phyloP scores from a whole-genome alignment of 768 basidiomycete species.

The Phlebiopsis flavidoalba region DNA sequence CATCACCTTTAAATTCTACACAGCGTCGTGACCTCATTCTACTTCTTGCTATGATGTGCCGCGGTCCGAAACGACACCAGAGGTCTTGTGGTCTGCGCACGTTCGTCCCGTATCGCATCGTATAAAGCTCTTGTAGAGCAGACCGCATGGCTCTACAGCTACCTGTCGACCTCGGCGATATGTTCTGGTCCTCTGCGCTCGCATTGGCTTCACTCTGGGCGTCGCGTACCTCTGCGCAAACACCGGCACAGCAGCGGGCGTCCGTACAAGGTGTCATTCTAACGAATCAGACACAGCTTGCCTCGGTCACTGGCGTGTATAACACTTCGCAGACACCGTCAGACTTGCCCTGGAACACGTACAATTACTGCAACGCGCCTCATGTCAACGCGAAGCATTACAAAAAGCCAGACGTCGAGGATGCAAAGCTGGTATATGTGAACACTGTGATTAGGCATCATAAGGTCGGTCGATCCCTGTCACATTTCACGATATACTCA shows the following conservation, averaged over 20 bases:
- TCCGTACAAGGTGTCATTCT: not conserved
- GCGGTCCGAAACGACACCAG: not conserved
- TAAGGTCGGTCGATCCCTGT: conserved; percentile 30
- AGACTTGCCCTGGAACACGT: conserved; percentile 41
- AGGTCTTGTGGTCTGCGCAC: not conserved
- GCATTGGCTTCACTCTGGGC: not conserved
- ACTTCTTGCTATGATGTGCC: not conserved
- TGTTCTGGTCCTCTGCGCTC: not conserved
- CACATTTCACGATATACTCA: not conserved
- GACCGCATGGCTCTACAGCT: not conserved
- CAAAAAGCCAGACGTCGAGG: conserved; percentile 22
- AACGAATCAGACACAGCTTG: conserved; percentile 5
- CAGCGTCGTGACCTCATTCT: not conserved
- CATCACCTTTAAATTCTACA: not conserved
- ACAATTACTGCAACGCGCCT: conserved; percentile 50
- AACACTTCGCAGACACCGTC: conserved; percentile 38
- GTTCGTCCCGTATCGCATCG: not conserved
- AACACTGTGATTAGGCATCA: conserved; percentile 43
- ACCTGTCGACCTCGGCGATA: not conserved
- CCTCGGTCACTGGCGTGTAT: conserved; percentile 33
- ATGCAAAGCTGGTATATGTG: conserved; percentile 34
- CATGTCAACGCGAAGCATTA: conserved; percentile 39
- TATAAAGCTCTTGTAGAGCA: not conserved
- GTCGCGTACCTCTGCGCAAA: not conserved
- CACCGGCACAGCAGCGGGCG: not conserved